These are phyloP conservation scores for Chlorella ohadii DNA, from an alignment of 139 green algal genomes.

Conservation along the genomic window DNA sequence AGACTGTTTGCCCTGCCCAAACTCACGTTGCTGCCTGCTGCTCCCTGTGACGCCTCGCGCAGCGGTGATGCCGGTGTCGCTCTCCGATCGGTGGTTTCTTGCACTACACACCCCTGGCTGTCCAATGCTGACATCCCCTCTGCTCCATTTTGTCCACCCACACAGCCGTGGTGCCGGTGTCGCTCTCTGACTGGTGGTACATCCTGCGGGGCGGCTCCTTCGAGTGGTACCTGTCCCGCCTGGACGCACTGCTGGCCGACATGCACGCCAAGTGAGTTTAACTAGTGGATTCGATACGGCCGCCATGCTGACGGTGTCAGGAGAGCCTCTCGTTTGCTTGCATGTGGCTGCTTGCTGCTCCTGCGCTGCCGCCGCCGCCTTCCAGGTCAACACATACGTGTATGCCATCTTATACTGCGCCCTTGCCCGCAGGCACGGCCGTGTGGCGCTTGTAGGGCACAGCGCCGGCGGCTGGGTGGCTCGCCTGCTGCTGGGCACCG, in stretches of 20 bases:
- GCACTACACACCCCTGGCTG: too few relatives aligned
- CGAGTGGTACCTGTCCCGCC: conserved; percentile 19
- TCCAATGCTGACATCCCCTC: too few relatives aligned
- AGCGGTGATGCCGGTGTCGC: too few relatives aligned
- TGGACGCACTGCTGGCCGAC: conserved; percentile 14
- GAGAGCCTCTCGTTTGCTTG: too few relatives aligned
- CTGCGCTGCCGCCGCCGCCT: neutral
- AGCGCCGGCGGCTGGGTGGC: conserved; percentile 58
- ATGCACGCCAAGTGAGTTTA: conserved; percentile 2
- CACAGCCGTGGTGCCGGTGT: conserved; percentile 15
- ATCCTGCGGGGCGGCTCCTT: conserved; percentile 8
- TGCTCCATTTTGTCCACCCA: too few relatives aligned
- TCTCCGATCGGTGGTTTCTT: too few relatives aligned
- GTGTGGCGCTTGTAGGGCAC: conserved; percentile 51
- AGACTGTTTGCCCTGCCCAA: too few relatives aligned
- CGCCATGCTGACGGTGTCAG: too few relatives aligned
- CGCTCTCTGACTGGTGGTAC: conserved; percentile 11
- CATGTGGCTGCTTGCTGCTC: neutral
- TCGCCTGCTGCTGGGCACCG: conserved; percentile 43
- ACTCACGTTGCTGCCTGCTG: neutral
- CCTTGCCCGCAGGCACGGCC: conserved; percentile 6
- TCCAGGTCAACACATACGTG: neutral
- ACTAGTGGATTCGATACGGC: too few relatives aligned
- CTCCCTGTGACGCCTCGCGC: neutral
- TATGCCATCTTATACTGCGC: neutral